Base-by-base conservation (phyloP, 1,284 basidiomycete species). In the Ceratobasidium sp. region DNA sequence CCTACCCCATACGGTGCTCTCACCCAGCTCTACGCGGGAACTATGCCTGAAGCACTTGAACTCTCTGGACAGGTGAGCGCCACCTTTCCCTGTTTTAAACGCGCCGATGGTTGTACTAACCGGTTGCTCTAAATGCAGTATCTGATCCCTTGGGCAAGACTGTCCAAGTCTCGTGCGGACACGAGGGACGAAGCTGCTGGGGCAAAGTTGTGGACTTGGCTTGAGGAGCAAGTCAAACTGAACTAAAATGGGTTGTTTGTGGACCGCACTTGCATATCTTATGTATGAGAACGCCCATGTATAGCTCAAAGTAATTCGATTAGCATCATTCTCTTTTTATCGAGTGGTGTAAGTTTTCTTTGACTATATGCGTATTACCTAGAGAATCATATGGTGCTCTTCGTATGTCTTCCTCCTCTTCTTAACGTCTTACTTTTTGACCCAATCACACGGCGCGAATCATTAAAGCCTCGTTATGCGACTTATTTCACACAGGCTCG, bases 21-120 rank as follows among this genome's bases (percentile, higher is more conserved):
- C 2, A 75, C 75, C 14, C 75, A 63, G 24, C 64, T 75, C 31
- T 76, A 54, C 47, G 62, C 65, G 6, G 75, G 73, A 3, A 67
- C 65, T n/a, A 63, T 65, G 4, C 56, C 60, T n/a, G 73, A 66
- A 41, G 59, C 56, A 5, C 29, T 47, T 5, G 66, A 69, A n/a
- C 47, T 64, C 44, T 63, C 51, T 41, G 74, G 76, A 33, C 50
- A 75, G 47, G 69, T 17, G 15, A 17, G 41, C 24, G 14, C 33
- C 1, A 27, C 11, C 11, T 41, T 41, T 4, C 17, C 75, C 6
- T 41, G 31, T 8, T 1, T 54, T 54, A 66, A 22, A 44, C 27
- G 59, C 27, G 36, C 11, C 11, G n/a, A n/a, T 41, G 36, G 6
- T 41, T 41, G 27, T n/a, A 3, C 29, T 64, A 15, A 44, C 15